Conservation (phyloP, 257 asterid species). For the Coffea eugenioides region DNA sequence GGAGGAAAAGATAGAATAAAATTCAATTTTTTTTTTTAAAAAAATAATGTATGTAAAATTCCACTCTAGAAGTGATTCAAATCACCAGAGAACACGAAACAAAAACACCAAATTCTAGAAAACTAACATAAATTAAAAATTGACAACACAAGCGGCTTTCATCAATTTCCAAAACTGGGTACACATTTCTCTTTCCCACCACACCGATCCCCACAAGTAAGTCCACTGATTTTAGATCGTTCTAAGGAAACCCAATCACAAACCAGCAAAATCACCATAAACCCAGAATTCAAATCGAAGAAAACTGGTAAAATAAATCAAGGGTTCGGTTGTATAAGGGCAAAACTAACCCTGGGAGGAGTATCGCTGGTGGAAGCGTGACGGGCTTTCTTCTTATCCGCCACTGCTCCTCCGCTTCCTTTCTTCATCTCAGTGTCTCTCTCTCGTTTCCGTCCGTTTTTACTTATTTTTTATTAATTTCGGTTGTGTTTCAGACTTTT, state of each 20-base stretch:
- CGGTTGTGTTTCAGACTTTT: not conserved
- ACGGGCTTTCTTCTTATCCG: slow-evolving; percentile 73
- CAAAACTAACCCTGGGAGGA: slow-evolving; percentile 61
- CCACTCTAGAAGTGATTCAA: not conserved
- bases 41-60: not conserved
- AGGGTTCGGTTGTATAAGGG: not conserved
- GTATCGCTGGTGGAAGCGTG: slow-evolving; percentile 39
- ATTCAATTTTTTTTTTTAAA: not conserved
- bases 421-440: slow-evolving; percentile 54
- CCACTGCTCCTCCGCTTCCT: slow-evolving; percentile 43
- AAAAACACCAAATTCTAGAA: not conserved
- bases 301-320: slow-evolving; percentile 7
- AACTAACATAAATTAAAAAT: not conserved
- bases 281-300: slow-evolving; percentile 13
- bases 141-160: too few relatives aligned
- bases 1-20: not conserved
- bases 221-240: slow-evolving; percentile 1
- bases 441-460: slow-evolving; percentile 15
- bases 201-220: not conserved
- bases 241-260: not conserved
- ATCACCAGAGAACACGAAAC: not conserved
- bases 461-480: not conserved
- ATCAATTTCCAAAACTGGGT: not conserved
- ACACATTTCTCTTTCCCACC: not conserved
- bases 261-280: not conserved